Conservation (phyloP, 257 asterid species). For the Solanum habrochaites region DNA sequence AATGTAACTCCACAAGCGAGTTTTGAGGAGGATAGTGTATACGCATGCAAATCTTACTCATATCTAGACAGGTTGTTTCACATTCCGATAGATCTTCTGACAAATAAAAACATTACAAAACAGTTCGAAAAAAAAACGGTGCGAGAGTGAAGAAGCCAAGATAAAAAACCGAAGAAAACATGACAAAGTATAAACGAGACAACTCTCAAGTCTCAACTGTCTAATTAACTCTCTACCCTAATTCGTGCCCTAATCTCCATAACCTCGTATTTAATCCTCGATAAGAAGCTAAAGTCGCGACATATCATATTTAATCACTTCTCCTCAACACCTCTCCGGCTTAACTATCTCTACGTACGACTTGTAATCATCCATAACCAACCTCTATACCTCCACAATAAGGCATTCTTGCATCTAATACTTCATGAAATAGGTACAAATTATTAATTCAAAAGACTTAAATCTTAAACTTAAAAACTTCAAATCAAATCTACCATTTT, state of each 20-base stretch:
- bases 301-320: background rate
- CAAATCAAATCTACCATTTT: background rate
- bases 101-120: no score
- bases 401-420: background rate
- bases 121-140: no score
- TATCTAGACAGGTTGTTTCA: background rate
- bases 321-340: background rate
- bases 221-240: no score
- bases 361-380: background rate
- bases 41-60: no score
- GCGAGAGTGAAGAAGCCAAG: background rate
- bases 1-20: background rate
- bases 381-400: background rate
- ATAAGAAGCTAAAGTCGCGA: background rate
- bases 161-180: no score
- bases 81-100: no score
- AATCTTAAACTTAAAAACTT: background rate
- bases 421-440: background rate
- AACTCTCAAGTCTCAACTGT: no score
- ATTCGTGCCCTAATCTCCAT: background rate
- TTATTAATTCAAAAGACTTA: background rate
- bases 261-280: background rate
- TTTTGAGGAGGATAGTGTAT: background rate
- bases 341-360: background rate
- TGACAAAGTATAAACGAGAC: no score